Conservation (phyloP, 2,329 filamentous ascomycete species). For the Aureobasidium namibiae region DNA sequence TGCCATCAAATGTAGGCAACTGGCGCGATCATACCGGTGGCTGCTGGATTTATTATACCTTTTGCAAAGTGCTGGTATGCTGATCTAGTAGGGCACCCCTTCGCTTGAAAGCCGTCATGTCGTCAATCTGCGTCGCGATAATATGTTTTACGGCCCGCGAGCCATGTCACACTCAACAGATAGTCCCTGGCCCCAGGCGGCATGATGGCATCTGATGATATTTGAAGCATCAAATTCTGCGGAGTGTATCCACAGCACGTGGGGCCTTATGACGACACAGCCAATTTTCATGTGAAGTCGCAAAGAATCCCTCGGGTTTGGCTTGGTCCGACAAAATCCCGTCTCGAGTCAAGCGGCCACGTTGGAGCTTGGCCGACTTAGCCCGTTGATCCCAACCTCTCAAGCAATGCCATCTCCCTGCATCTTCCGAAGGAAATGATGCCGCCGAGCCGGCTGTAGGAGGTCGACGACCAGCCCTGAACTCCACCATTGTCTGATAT, state of each 20-base stretch:
- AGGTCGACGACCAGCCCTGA: conserved; percentile 1
- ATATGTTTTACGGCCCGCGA: conserved; percentile 1
- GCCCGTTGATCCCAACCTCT: conserved; percentile 13
- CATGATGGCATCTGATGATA: conserved; percentile 11
- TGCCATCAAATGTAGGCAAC: neutral
- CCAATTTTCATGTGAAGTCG: conserved; percentile 8
- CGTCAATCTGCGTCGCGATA: conserved; percentile 6
- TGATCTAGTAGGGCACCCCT: neutral
- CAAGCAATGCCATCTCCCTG: conserved; percentile 7
- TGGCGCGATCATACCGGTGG: neutral
- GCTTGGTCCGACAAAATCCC: conserved; percentile 4
- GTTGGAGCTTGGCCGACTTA: conserved; percentile 8
- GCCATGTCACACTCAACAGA: conserved; percentile 1
- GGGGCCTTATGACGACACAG: conserved; percentile 9
- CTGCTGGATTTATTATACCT: neutral
- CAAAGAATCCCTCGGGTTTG: neutral
- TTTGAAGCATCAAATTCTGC: conserved; percentile 7
- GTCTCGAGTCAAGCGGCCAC: neutral
- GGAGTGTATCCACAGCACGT: conserved; percentile 7
- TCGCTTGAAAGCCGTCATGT: neutral
- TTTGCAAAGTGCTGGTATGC: neutral
- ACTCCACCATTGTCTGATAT: conserved; percentile 12
- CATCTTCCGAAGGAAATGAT: conserved; percentile 8
- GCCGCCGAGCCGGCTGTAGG: conserved; percentile 4
- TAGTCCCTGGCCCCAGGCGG: neutral